Evolutionary conservation across 1,139 yeast genomes (phyloP), one percentile per base, ranked within the genome.

Genomic region (Blastobotrys proliferans): DNA sequence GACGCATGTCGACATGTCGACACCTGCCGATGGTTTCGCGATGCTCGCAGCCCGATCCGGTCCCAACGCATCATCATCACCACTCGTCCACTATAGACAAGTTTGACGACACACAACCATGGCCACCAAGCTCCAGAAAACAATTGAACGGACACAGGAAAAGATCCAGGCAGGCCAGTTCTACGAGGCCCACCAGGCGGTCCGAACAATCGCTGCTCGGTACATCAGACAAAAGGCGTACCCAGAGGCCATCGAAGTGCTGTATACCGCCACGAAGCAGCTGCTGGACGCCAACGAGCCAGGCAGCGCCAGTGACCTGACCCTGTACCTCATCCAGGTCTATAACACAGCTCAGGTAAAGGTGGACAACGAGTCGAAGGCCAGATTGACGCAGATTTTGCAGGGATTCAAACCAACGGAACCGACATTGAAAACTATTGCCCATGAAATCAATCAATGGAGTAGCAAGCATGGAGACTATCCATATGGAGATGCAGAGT

Each of bases 101-200:
- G n/a, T n/a, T n/a, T n/a, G n/a, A n/a, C 38, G 27, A 19, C 27
- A n/a, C 6, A n/a, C 20, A 36, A 32, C 36, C 22, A 52, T 51
- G 52, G 47, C 58, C 5, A 44, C 55, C 30, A 56, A 55, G 34
- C 49, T 60, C 5, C 60, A 60, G 27, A 54, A 51, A 47, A 58
- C 59, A 4, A 53, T 60, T 25, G 59, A 56, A 20, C 53, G 66
- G 22, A 58, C 62, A 30, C 55, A 56, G 43, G 58, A 61, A 40
- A 57, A 58, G 56, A 82, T 90, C 51, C 77, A 75, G 39, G 74
- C 74, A 39, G 88, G 88, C 2, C 84, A 88, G 43, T 87, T 73
- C 66, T 90, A 90, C 60, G 98, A 92, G 61, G 97, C 97, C 0
- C 96, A 90, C 60, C 97, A 90, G 63, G 90, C 95, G 0, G 73